Percentiles rank a stretch among this genome's conserved stretches.
Conservation (phyloP, 2,329 filamentous ascomycete species). For the Verticillium nubilum region DNA sequence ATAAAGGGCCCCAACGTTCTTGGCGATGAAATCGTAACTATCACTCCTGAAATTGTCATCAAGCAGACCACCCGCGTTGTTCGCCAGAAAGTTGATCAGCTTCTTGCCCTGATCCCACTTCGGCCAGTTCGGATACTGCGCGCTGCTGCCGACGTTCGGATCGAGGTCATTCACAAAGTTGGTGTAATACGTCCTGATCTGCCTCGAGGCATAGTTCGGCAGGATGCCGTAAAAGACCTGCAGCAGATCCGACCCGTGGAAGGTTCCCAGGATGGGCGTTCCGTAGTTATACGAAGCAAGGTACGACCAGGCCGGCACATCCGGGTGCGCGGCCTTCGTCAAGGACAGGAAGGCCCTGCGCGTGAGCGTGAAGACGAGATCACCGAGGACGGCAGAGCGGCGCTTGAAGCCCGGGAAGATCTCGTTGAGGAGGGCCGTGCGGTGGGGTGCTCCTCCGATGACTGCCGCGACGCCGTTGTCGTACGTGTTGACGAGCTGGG, state of each 20-base stretch:
- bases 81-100: conserved; percentile 41
- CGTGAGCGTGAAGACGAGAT: conserved; percentile 68
- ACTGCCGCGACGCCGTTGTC: conserved; percentile 42
- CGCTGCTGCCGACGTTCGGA: conserved; percentile 53
- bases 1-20: conserved; percentile 11
- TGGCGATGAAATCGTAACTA: conserved; percentile 14
- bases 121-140: conserved; percentile 31
- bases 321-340: conserved; percentile 40
- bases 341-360: conserved; percentile 57
- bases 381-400: conserved; percentile 68
- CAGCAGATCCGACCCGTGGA: conserved; percentile 66
- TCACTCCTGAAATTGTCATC: conserved; percentile 31
- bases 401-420: conserved; percentile 75
- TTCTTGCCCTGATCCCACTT: conserved; percentile 36
- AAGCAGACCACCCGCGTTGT: conserved; percentile 21
- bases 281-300: conserved; percentile 67
- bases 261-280: conserved; percentile 67
- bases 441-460: conserved; percentile 64
- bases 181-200: conserved; percentile 65
- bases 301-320: conserved; percentile 68
- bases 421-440: conserved; percentile 63
- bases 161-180: conserved; percentile 67
- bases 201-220: conserved; percentile 54
- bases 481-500: conserved; percentile 57
- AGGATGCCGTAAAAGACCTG: conserved; percentile 63